A percentile compares a stretch with the other conserved stretches of the same genome.
Evolutionary conservation across 768 basidiomycete species (phyloP).

Genomic region (Leccinum subgranulosum): DNA sequence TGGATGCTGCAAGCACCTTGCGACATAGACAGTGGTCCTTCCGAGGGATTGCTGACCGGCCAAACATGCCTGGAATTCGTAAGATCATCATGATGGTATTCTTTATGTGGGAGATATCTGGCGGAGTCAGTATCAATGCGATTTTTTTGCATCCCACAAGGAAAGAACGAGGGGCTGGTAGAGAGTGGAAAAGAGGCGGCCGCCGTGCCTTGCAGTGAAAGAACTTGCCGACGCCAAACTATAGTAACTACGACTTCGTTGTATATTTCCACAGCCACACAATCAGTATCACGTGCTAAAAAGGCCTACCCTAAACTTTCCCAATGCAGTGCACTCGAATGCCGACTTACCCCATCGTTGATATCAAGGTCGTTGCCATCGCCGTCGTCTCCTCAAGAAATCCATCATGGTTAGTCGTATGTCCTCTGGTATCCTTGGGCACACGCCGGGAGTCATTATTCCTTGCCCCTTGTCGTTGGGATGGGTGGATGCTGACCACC

Average conservation of each 20-base stretch:
- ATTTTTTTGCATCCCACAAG: conserved; percentile 23
- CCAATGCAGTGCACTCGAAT: not conserved
- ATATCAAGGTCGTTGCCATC: conserved; percentile 22
- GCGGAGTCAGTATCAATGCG: conserved; percentile 2
- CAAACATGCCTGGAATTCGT: conserved; percentile 15
- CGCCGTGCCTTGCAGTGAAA: not conserved
- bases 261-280: conserved; percentile 12
- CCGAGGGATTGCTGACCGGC: conserved; percentile 22
- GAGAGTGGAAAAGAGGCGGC: not conserved
- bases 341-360: conserved; percentile 11
- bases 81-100: conserved; percentile 16
- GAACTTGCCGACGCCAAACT: not conserved
- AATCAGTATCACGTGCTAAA: conserved; percentile 19
- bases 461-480: not conserved
- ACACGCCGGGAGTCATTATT: not conserved
- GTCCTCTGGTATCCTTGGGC: not conserved
- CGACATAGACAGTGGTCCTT: conserved; percentile 7
- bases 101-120: conserved; percentile 18
- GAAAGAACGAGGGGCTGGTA: not conserved
- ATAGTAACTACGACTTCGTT: not conserved
- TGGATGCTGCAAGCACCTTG: conserved; percentile 7
- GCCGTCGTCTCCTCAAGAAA: conserved; percentile 27
- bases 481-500: conserved; percentile 27
- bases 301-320: conserved; percentile 25
- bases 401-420: conserved; percentile 31